phyloP scores from a whole-genome alignment of 495 filamentous ascomycete genomes.

The Chaetomium tenue region DNA sequence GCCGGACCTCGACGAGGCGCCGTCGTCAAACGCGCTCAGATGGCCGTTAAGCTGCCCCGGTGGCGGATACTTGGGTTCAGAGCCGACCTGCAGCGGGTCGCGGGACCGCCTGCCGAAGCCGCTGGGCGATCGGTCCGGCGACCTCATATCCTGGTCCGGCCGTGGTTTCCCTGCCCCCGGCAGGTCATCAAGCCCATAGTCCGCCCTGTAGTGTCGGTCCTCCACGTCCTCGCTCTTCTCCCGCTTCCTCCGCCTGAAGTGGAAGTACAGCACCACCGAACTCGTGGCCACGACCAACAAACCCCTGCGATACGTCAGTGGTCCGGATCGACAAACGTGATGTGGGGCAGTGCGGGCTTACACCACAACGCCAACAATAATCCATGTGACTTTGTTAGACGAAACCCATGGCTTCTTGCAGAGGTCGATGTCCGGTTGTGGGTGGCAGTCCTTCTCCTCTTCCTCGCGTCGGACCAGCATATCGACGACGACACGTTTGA shows the following conservation, averaged over 20 bases:
- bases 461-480: constrained; percentile 27
- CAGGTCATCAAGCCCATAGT: constrained; percentile 33
- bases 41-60: constrained; percentile 16
- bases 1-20: background rate
- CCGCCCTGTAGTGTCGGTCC: constrained; percentile 30
- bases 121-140: constrained; percentile 11
- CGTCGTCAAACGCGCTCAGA: constrained; percentile 26
- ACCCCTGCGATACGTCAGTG: constrained; percentile 21
- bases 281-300: constrained; percentile 20
- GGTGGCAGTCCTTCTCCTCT: constrained; percentile 22
- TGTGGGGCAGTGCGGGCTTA: constrained; percentile 13
- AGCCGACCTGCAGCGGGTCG: constrained; percentile 15
- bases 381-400: constrained; percentile 26
- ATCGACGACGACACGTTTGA: constrained; percentile 22
- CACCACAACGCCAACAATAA: constrained; percentile 31
- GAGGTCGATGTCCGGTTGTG: constrained; percentile 21
- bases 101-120: constrained; percentile 19
- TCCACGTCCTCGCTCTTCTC: constrained; percentile 30
- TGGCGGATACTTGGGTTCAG: constrained; percentile 20
- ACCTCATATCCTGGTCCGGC: constrained; percentile 11
- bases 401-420: constrained; percentile 36
- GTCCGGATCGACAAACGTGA: background rate
- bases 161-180: constrained; percentile 12
- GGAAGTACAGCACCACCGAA: constrained; percentile 27
- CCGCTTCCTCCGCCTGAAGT: constrained; percentile 28